phyloP scores from a whole-genome alignment of 768 basidiomycete genomes.

The Mycena vitilis region DNA sequence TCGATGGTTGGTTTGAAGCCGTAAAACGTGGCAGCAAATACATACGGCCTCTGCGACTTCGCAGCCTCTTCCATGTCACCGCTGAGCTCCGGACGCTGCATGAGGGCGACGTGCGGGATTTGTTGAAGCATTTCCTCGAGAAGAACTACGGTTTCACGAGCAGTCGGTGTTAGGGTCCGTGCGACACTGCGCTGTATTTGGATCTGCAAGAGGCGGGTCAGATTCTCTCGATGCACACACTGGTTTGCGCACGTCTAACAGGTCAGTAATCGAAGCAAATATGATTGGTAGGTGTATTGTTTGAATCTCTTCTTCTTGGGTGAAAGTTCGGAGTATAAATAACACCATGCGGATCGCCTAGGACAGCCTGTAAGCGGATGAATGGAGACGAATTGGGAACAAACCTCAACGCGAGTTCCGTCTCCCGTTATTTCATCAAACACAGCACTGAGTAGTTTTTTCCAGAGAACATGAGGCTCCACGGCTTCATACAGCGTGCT shows the following conservation, averaged over 20 bases:
- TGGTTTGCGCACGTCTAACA: conserved; percentile 64
- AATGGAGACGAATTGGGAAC: conserved; percentile 20
- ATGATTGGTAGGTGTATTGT: conserved; percentile 84
- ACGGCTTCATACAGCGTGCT: conserved; percentile 92
- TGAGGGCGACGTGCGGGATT: conserved; percentile 61
- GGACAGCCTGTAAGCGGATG: conserved; percentile 23
- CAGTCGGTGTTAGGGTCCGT: conserved; percentile 48
- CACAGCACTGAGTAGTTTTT: conserved; percentile 70
- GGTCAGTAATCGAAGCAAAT: conserved; percentile 75
- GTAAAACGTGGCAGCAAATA: conserved; percentile 75
- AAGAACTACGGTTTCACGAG: conserved; percentile 59
- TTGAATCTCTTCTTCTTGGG: conserved; percentile 90
- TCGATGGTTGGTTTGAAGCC: conserved; percentile 49
- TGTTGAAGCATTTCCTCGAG: conserved; percentile 65
- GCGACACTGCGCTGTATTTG: conserved; percentile 50
- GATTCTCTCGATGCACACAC: conserved; percentile 7
- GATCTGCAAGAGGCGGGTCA: conserved; percentile 42
- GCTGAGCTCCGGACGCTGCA: conserved; percentile 61
- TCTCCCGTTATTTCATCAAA: conserved; percentile 64
- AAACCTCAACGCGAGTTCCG: conserved; percentile 61
- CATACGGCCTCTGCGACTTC: conserved; percentile 54
- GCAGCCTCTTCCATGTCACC: conserved; percentile 48
- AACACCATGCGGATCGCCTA: conserved; percentile 76
- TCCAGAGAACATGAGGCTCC: conserved; percentile 92
- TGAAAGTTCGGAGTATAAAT: conserved; percentile 81